Evolutionary conservation across 331 rosid genomes (phyloP), one percentile per base, ranked within the genome.

Genomic region (Ulmus americana): DNA sequence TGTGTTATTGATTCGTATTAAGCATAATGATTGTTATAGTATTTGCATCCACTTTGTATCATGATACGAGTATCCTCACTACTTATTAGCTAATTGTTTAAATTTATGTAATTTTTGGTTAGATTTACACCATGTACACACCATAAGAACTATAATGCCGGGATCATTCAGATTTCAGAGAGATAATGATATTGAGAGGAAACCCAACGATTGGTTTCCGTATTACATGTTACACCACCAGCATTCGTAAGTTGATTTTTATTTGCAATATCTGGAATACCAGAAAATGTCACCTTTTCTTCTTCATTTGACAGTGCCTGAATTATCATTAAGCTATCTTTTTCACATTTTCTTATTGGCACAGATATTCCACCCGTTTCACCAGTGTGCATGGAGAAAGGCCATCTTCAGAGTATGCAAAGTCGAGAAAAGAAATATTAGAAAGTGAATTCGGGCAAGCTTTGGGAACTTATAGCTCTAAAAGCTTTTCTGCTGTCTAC

Each of bases 351-450:
- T 15, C 20, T 0, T 53, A 6, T 11, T 2, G 9, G 56, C 8
- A 76, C 83, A 89, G 97, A 55, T 83, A 79, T 73, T 87, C 97
- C 20, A 80, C 95, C 6, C 83, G 95, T 59, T 90, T 80, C 81
- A 83, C 95, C 45, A 94, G 90, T 11, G 95, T 94, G 76, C 98
- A 94, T 20, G 97, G 97, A 47, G 98, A 84, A 70, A 74, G 80
- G 18, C 91, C 98, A 12, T 80, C 97, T 22, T 81, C 95, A 20
- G 97, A 84, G 64, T 94, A 94, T 74, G 97, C 98, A 46, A 94
- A 76, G 82, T 75, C 73, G 85, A 82, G 97, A 85, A 87, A 86
- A 83, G 91, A 94, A 69, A 83, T 83, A 6, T 76, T 94, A 22
- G 98, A 94, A 77, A 76, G 64, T 76, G 69, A 87, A 77, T 89